phyloP scores from a whole-genome alignment of 1,284 basidiomycete genomes.

The Ceratobasidium sp. region DNA sequence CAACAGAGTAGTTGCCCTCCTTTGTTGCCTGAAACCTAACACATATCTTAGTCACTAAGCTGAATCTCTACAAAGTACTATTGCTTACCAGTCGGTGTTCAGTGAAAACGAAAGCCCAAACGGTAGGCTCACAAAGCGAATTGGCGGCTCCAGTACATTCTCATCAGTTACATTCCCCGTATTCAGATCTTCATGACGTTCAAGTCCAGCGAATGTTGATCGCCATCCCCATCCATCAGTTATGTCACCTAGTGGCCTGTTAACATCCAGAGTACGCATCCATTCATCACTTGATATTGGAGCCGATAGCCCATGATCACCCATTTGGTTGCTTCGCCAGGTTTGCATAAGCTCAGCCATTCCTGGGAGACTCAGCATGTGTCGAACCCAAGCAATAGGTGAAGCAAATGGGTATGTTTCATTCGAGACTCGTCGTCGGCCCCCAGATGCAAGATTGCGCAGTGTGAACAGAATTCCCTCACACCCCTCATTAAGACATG shows the following conservation, averaged over 20 bases:
- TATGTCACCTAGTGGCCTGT: conserved; percentile 16
- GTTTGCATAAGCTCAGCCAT: conserved; percentile 17
- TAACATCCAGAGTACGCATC: neutral
- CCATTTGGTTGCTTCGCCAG: neutral
- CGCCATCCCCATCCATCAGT: conserved; percentile 12
- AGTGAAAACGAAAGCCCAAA: conserved; percentile 14
- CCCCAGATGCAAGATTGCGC: neutral
- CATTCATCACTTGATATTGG: conserved; percentile 3
- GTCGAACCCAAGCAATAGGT: conserved; percentile 13
- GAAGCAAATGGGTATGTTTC: conserved; percentile 22
- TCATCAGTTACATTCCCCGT: neutral
- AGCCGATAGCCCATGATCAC: neutral
- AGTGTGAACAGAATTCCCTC: neutral
- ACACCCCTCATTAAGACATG: conserved; percentile 10
- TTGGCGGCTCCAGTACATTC: neutral
- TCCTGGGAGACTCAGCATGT: conserved; percentile 8
- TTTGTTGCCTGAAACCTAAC: conserved; percentile 36
- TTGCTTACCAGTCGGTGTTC: conserved; percentile 26
- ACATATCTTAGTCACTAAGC: neutral
- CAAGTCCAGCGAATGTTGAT: neutral
- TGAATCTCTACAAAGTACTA: neutral
- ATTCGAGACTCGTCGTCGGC: neutral
- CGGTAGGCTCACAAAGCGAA: conserved; percentile 15
- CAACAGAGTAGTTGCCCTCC: conserved; percentile 12
- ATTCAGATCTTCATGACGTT: neutral